Evolutionary conservation across 2,329 filamentous ascomycete species (phyloP).

Genomic region (Trichoderma sp.): DNA sequence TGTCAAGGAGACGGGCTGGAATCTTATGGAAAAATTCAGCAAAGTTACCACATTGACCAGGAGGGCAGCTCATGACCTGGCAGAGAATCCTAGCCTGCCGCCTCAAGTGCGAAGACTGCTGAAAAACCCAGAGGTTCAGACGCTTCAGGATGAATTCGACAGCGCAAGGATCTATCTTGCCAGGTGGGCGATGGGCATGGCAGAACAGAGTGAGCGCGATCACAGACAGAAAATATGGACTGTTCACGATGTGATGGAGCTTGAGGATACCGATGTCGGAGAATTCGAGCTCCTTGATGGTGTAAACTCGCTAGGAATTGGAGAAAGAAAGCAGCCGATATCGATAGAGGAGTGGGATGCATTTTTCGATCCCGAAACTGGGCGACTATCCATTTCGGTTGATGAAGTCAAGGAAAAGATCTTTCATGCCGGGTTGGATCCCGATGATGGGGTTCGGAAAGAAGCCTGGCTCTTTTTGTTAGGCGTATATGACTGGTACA

Average conservation of each 20-base stretch:
- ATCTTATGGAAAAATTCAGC: constrained; percentile 92
- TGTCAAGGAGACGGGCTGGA: constrained; percentile 94
- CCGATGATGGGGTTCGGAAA: constrained; percentile 89
- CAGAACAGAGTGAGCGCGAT: constrained; percentile 92
- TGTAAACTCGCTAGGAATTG: constrained; percentile 69
- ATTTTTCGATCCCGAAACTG: constrained; percentile 78
- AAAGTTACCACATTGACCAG: constrained; percentile 96
- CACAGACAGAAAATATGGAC: constrained; percentile 88
- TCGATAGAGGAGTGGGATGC: constrained; percentile 85
- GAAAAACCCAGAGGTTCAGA: constrained; percentile 91
- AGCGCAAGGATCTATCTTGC: constrained; percentile 92
- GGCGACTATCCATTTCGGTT: constrained; percentile 73
- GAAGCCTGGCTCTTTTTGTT: constrained; percentile 96
- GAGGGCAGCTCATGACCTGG: constrained; percentile 85
- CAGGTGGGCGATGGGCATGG: constrained; percentile 97
- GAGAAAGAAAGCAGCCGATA: constrained; percentile 75
- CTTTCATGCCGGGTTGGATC: constrained; percentile 88
- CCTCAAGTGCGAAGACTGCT: constrained; percentile 84
- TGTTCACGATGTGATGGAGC: constrained; percentile 85
- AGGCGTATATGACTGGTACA: constrained; percentile 92
- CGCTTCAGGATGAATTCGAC: constrained; percentile 94
- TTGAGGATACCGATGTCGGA: constrained; percentile 92
- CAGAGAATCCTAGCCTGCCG: constrained; percentile 88
- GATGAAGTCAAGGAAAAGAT: constrained; percentile 97
- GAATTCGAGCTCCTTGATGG: constrained; percentile 94